Percentiles rank a stretch among this genome's conserved stretches.
Conservation (phyloP, 768 basidiomycete species). For the Lentinula raphanica region DNA sequence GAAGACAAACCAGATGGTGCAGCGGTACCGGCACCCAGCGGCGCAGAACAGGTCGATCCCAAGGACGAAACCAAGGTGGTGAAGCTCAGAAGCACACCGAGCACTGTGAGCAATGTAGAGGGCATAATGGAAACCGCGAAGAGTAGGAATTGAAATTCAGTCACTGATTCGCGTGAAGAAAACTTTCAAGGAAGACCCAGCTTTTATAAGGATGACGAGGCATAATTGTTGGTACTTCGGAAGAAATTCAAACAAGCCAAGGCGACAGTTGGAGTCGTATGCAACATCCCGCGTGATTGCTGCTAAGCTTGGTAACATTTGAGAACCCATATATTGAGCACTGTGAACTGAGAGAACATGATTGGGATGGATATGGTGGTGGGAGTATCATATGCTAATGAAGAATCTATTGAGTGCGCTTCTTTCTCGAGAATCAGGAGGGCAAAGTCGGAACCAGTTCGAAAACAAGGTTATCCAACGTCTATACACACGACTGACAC, state of each 20-base stretch:
- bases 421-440: neutral
- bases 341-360: neutral
- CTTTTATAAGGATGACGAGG: neutral
- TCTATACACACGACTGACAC: neutral
- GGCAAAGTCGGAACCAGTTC: neutral
- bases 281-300: conserved; percentile 1
- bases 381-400: neutral
- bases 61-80: neutral
- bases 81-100: neutral
- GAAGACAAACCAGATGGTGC: conserved; percentile 2
- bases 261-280: neutral
- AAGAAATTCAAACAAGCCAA: neutral
- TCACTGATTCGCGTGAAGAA: neutral
- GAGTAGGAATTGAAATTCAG: neutral
- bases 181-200: neutral
- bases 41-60: conserved; percentile 5
- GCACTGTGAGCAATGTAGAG: neutral
- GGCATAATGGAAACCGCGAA: neutral
- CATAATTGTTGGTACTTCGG: neutral
- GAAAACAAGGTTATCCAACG: neutral
- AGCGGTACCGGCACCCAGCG: conserved; percentile 10
- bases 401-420: neutral
- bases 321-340: neutral
- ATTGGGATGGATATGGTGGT: neutral
- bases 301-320: neutral